Conservation (phyloP, 495 filamentous ascomycete genomes). For the Cudoniella acicularis region DNA sequence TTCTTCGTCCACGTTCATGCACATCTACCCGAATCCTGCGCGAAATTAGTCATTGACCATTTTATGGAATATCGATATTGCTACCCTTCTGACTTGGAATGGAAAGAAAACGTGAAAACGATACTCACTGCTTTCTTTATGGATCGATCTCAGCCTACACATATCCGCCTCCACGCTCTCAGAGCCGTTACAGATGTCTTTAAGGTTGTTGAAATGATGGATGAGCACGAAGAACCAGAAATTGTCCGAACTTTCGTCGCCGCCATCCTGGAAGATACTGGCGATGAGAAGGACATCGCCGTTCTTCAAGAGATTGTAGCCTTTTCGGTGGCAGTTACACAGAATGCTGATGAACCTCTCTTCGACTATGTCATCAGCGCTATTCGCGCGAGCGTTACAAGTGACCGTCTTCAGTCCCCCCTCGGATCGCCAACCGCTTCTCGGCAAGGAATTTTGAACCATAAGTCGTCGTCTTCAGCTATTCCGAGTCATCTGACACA, state of each 20-base stretch:
- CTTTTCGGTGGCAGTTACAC: constrained; percentile 47
- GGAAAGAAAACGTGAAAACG: constrained; percentile 58
- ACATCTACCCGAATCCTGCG: constrained; percentile 55
- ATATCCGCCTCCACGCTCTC: constrained; percentile 65
- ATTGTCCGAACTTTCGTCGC: constrained; percentile 38
- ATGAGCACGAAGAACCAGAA: constrained; percentile 44
- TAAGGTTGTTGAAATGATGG: constrained; percentile 52
- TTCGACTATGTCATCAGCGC: constrained; percentile 51
- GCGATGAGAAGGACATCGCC: constrained; percentile 48
- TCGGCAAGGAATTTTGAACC: constrained; percentile 11
- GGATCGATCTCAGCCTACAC: constrained; percentile 56
- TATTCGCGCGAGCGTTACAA: constrained; percentile 39
- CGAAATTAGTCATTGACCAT: constrained; percentile 53
- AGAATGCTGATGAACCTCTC: constrained; percentile 39
- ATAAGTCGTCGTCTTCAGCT: constrained; percentile 1
- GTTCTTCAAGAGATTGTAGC: constrained; percentile 48
- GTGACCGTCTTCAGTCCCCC: constrained; percentile 35
- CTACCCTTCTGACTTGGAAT: constrained; percentile 65
- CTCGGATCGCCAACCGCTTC: constrained; percentile 24
- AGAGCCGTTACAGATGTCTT: constrained; percentile 67
- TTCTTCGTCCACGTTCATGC: constrained; percentile 63
- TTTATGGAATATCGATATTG: constrained; percentile 61
- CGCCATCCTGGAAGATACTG: constrained; percentile 45
- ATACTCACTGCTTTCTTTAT: constrained; percentile 65
- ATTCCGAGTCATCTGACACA: constrained; percentile 21